Base-by-base conservation (phyloP, 1,284 basidiomycete species). In the Ceratobasidium sp. region DNA sequence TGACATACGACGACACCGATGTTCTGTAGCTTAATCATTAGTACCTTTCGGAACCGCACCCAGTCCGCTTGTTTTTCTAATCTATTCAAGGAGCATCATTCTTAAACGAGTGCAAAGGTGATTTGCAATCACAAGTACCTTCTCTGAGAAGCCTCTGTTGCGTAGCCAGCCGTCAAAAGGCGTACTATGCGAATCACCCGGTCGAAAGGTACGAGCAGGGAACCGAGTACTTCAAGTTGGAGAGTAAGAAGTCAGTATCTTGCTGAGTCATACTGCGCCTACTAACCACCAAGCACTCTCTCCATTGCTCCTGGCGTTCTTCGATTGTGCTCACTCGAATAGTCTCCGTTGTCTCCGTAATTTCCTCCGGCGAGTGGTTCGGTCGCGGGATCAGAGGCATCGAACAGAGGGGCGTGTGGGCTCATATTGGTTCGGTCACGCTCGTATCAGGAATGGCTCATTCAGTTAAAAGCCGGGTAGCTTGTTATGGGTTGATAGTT, bases 11-110 rank as follows among this genome's bases (percentile, higher is more conserved):
- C 60, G 53, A 65, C 60, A 22, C 60, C 60, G 42, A 65, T 65
- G 49, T 65, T 65, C 27, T 65, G 60, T 17, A 65, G n/a, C 35
- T 65, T 65, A 35, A 65, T 65, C 60, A 65, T 65, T 20, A 65
- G 35, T 4, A 65, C 60, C 29, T 65, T 65, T 15, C 60, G 60
- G 29, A 65, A 65, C 12, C 60, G 7, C 12, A 49, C 49, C 60
- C 60, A 65, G 35, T 65, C 60, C 20, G 60, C 47, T 31, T 38
- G 60, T 13, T 53, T 65, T 34, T 65, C 60, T 13, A 65, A 31
- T 42, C 60, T 65, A 35, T 3, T 50, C 15, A 22, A 12, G 32
- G 17, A 25, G 15, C 27, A 34, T 13, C 31, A 13, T 27, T 1
- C 5, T 31, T 2, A 43, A 7, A 12, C 8, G n/a, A 1, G 13